These are phyloP conservation scores for Syzygium grande DNA, from an alignment of 345 rosid species.

Conservation along the genomic window DNA sequence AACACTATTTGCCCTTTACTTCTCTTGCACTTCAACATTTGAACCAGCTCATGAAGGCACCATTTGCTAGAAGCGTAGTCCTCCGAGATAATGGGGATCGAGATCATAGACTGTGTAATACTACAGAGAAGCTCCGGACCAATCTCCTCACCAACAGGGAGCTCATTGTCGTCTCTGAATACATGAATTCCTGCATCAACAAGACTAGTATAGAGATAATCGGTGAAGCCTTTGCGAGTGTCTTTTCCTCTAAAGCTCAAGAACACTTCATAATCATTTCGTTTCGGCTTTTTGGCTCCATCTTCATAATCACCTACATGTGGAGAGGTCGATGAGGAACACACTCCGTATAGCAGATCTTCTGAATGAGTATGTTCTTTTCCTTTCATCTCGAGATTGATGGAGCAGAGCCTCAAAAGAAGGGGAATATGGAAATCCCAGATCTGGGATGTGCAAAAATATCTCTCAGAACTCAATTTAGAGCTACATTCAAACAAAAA, in stretches of 20 bases:
- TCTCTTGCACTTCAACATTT: neutral
- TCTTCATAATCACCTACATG: neutral
- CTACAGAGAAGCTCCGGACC: neutral
- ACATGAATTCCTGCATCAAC: neutral
- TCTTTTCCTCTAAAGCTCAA: neutral
- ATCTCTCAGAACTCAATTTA: neutral
- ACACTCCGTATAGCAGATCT: neutral
- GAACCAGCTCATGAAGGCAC: neutral
- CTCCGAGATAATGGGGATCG: neutral
- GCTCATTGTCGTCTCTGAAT: neutral
- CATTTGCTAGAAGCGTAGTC: neutral
- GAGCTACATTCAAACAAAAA: neutral
- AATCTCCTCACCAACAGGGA: neutral
- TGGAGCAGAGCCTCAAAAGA: neutral
- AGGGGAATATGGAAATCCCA: neutral
- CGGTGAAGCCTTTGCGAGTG: neutral
- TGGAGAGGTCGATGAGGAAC: neutral
- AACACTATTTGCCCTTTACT: neutral
- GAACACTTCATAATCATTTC: neutral
- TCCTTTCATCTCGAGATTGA: neutral
- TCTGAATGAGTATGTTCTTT: neutral
- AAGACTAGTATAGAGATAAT: neutral
- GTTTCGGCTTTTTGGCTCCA: neutral
- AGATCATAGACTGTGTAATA: neutral
- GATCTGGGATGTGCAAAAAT: neutral